Evolutionary conservation across 345 rosid species (phyloP).

Genomic region (Lepidium aucheri): DNA sequence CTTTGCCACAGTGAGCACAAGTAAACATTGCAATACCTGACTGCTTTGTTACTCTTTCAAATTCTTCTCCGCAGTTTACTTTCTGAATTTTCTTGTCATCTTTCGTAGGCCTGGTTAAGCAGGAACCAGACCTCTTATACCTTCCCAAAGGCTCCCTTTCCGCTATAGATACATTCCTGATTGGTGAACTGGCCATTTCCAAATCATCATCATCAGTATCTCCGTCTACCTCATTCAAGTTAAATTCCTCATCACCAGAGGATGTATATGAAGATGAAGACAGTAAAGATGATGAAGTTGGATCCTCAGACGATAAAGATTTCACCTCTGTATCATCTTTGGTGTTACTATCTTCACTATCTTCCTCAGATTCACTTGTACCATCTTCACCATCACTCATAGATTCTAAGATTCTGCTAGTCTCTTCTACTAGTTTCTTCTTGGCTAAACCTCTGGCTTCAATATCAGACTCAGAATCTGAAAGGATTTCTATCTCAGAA

Average conservation of each 20-base stretch:
- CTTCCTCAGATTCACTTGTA: slow-evolving; percentile 8
- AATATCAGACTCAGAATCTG: slow-evolving; percentile 23
- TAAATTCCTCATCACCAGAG: slow-evolving; percentile 10
- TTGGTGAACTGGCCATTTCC: background rate
- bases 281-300: background rate
- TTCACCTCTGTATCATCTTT: background rate
- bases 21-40: background rate
- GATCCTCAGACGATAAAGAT: slow-evolving; percentile 8
- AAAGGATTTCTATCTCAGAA: slow-evolving; percentile 4
- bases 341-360: background rate
- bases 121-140: slow-evolving; percentile 7
- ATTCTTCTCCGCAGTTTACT: background rate
- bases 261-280: slow-evolving; percentile 3
- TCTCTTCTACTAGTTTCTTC: background rate
- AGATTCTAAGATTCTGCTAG: background rate
- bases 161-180: background rate
- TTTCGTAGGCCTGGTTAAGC: slow-evolving; percentile 7
- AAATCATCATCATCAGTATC: slow-evolving; percentile 2
- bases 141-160: slow-evolving; percentile 6
- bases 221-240: background rate
- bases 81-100: background rate
- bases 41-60: background rate
- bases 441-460: background rate
- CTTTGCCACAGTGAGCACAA: slow-evolving; percentile 24
- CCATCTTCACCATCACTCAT: background rate